phyloP scores from a whole-genome alignment of 2,329 filamentous ascomycete genomes.

The Emmonsia crescens region DNA sequence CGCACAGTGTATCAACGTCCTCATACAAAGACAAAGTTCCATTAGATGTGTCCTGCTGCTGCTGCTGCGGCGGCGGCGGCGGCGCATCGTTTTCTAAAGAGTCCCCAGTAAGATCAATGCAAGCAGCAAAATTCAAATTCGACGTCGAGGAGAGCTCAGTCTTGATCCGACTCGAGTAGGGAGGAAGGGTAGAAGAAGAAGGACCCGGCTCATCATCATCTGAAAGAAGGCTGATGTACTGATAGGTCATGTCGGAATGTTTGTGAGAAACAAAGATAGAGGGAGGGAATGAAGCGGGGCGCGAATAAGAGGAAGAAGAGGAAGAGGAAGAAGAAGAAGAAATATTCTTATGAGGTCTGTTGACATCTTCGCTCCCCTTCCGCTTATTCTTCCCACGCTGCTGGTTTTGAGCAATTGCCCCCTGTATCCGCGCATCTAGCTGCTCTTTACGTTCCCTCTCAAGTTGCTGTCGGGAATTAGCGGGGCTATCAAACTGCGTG shows the following conservation, averaged over 20 bases:
- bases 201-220: neutral
- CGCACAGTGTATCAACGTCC: neutral
- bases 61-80: neutral
- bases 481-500: conserved; percentile 23
- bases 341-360: neutral
- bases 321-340: neutral
- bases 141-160: neutral
- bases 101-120: neutral
- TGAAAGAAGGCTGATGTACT: neutral
- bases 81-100: neutral
- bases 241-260: neutral
- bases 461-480: conserved; percentile 15
- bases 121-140: neutral
- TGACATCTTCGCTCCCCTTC: neutral
- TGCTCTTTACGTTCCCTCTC: conserved; percentile 12
- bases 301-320: neutral
- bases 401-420: conserved; percentile 22
- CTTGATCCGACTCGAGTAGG: neutral
- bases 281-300: neutral
- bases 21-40: conserved; percentile 4
- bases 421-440: conserved; percentile 16
- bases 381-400: conserved; percentile 2
- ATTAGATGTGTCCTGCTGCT: neutral
- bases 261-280: neutral
- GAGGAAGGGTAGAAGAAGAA: neutral